Conservation (phyloP, 345 rosid species). For the Sisymbrium altissimum region DNA sequence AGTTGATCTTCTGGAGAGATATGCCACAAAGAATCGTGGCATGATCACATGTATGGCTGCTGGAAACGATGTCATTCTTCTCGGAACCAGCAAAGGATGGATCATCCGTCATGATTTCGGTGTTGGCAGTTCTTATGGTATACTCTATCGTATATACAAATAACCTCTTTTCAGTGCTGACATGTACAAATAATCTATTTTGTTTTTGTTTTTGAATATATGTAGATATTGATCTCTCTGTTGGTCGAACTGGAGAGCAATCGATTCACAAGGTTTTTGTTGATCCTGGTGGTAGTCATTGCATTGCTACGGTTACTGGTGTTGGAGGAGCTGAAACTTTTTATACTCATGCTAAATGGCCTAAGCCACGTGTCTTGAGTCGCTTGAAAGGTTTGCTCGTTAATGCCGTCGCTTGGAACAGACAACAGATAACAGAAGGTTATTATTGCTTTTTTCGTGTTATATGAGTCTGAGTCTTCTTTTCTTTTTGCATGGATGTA, state of each 20-base stretch:
- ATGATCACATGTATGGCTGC: constrained; percentile 93
- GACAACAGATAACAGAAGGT: constrained; percentile 95
- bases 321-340: constrained; percentile 84
- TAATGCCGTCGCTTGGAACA: constrained; percentile 94
- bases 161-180: not conserved
- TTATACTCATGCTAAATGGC: constrained; percentile 95
- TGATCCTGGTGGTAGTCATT: constrained; percentile 98
- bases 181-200: not conserved
- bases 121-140: constrained; percentile 75
- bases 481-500: not conserved
- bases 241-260: constrained; percentile 85
- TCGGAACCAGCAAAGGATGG: constrained; percentile 97
- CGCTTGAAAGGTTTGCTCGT: constrained; percentile 82
- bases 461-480: not conserved
- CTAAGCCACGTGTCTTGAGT: constrained; percentile 71
- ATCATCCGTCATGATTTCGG: constrained; percentile 88
- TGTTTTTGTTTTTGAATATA: not conserved
- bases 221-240: constrained; percentile 84
- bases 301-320: constrained; percentile 79
- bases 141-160: not conserved
- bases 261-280: constrained; percentile 87
- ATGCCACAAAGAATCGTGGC: constrained; percentile 87
- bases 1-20: constrained; percentile 87
- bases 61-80: constrained; percentile 86
- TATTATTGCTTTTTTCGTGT: constrained; percentile 13